A percentile compares a stretch with the other conserved stretches of the same genome.
Conservation (phyloP, 495 filamentous ascomycete genomes). For the Hyaloscypha bicolor region DNA sequence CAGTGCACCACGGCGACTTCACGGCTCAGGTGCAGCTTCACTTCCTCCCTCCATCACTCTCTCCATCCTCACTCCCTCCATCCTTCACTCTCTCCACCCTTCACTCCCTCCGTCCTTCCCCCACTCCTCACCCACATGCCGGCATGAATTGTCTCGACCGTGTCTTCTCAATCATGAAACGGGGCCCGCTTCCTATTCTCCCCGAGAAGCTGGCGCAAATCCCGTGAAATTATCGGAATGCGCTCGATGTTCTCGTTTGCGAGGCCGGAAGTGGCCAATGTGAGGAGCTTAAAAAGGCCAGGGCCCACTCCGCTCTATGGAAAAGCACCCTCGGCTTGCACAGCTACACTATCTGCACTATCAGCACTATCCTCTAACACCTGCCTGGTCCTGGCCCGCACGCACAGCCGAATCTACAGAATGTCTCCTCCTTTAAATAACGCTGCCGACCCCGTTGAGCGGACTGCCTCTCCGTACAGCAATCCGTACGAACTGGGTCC, state of each 20-base stretch:
- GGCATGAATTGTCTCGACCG: background rate
- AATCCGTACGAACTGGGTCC: constrained; percentile 28
- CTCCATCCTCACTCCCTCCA: background rate
- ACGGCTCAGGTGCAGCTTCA: background rate
- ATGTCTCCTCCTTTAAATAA: constrained; percentile 29
- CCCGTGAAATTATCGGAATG: constrained; percentile 25
- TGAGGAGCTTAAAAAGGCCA: background rate
- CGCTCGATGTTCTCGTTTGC: background rate
- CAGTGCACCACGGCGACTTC: too few species aligned
- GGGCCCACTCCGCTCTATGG: background rate
- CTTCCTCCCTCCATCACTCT: background rate
- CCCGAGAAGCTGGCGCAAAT: constrained; percentile 9
- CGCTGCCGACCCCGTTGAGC: constrained; percentile 24
- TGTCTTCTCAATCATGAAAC: constrained; percentile 11
- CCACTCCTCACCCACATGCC: background rate
- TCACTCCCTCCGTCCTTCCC: background rate
- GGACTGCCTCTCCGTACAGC: constrained; percentile 31
- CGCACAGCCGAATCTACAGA: constrained; percentile 9
- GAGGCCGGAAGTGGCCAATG: background rate
- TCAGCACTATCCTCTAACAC: background rate
- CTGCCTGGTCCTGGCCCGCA: constrained; percentile 1
- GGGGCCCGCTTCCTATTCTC: constrained; percentile 8
- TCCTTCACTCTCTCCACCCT: background rate
- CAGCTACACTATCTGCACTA: background rate
- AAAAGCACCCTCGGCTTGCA: background rate